These are phyloP conservation scores for Blastobotrys terrestris DNA, from an alignment of 805 yeast genomes.

Conservation along the genomic window DNA sequence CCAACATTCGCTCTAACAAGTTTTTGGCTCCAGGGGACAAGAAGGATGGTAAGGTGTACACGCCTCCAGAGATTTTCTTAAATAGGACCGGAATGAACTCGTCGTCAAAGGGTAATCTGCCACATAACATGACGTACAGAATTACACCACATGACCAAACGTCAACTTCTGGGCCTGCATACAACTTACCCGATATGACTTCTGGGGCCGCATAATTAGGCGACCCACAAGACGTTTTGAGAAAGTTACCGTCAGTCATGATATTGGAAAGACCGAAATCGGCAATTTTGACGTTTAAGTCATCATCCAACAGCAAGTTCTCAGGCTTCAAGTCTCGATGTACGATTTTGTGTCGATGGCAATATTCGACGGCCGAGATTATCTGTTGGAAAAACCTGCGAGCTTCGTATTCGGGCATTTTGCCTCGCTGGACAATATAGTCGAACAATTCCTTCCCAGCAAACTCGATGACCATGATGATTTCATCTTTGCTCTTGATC, in stretches of 20 bases:
- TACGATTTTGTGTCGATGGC: constrained; percentile 93
- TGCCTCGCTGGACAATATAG: constrained; percentile 88
- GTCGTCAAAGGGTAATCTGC: constrained; percentile 92
- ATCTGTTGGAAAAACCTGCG: constrained; percentile 93
- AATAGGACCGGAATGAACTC: constrained; percentile 92
- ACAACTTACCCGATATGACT: constrained; percentile 87
- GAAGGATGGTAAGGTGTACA: constrained; percentile 82
- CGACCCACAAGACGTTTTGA: constrained; percentile 92
- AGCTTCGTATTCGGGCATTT: constrained; percentile 88
- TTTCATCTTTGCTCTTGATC: constrained; percentile 89
- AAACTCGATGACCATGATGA: constrained; percentile 93
- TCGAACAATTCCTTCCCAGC: constrained; percentile 97
- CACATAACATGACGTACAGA: constrained; percentile 90
- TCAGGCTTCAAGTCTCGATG: constrained; percentile 97
- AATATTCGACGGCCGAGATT: constrained; percentile 92
- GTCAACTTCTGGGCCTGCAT: constrained; percentile 97
- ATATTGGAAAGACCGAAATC: constrained; percentile 92
- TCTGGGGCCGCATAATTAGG: constrained; percentile 99
- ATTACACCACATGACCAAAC: constrained; percentile 98
- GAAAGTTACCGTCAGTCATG: constrained; percentile 95
- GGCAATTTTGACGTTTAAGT: constrained; percentile 88
- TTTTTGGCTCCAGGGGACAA: constrained; percentile 80
- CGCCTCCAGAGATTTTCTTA: constrained; percentile 89
- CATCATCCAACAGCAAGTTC: constrained; percentile 80
- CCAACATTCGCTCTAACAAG: constrained; percentile 80